phyloP scores from a whole-genome alignment of 1,139 yeast genomes.

The Pneumocystis sp. region DNA sequence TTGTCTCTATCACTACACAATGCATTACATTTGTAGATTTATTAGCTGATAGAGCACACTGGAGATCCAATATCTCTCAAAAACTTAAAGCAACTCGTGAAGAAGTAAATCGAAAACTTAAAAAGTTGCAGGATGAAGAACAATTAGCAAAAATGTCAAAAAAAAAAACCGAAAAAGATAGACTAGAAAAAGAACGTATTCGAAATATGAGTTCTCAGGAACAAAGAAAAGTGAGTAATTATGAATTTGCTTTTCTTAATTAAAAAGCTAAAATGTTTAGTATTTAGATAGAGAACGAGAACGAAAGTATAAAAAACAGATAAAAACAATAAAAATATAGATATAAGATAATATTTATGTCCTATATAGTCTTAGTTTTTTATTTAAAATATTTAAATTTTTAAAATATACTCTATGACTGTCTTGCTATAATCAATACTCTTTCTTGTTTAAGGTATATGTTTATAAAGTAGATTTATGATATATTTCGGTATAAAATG shows the following conservation, averaged over 20 bases:
- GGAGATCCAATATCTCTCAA: neutral
- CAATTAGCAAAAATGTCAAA: neutral
- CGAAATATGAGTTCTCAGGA: neutral
- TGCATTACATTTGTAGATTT: neutral
- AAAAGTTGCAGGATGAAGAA: neutral
- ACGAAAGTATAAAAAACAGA: neutral
- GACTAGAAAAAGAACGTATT: neutral
- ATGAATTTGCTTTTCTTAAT: neutral
- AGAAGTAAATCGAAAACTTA: neutral
- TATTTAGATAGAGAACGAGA: neutral
- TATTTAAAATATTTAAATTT: neutral
- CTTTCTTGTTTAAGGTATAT: neutral
- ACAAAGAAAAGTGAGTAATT: neutral
- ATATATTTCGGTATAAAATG: neutral
- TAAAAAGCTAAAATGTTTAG: neutral
- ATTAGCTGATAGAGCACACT: neutral
- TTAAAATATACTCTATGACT: neutral
- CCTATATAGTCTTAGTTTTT: neutral
- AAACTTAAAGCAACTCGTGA: neutral
- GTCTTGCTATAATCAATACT: neutral
- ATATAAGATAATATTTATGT: neutral
- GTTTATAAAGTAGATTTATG: neutral
- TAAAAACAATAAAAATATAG: neutral
- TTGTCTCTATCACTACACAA: neutral
- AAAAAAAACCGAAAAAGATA: neutral